A percentile compares a stretch with the other conserved stretches of the same genome.
Conservation (phyloP, 2,329 filamentous ascomycete genomes). For the Aphanocladium album region DNA sequence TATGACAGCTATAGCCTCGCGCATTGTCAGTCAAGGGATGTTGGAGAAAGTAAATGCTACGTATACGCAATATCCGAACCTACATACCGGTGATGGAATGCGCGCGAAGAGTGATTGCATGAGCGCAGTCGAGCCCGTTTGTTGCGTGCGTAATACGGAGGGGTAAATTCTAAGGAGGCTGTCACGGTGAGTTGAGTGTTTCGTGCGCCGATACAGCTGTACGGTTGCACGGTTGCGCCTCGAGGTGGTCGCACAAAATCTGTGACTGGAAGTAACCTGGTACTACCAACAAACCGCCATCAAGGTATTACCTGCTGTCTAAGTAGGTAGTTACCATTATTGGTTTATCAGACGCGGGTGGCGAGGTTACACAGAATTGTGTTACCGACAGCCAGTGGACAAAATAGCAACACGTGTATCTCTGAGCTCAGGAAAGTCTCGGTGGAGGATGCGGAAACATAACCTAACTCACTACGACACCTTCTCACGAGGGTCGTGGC, state of each 20-base stretch:
- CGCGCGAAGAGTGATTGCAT: neutral
- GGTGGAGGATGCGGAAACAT: no score
- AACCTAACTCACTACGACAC: no score
- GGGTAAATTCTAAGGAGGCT: neutral
- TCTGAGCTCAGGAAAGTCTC: no score
- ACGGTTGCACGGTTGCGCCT: neutral
- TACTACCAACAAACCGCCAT: no score
- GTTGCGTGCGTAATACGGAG: neutral
- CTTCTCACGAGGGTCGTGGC: neutral
- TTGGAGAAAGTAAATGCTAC: neutral
- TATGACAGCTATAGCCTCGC: neutral
- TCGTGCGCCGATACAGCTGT: neutral
- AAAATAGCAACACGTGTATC: neutral
- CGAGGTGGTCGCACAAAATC: neutral
- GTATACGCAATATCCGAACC: neutral
- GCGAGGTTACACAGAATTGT: no score
- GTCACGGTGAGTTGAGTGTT: neutral
- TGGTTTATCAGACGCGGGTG: neutral
- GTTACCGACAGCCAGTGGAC: no score
- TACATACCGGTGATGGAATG: neutral
- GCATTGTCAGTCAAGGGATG: conserved; percentile 4
- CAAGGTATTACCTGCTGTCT: no score
- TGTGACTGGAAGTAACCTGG: no score
- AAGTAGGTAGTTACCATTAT: no score
- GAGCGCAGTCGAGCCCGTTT: neutral